Evolutionary conservation across 2,329 filamentous ascomycete genomes (phyloP).

Genomic region (Penicillium nordicum): DNA sequence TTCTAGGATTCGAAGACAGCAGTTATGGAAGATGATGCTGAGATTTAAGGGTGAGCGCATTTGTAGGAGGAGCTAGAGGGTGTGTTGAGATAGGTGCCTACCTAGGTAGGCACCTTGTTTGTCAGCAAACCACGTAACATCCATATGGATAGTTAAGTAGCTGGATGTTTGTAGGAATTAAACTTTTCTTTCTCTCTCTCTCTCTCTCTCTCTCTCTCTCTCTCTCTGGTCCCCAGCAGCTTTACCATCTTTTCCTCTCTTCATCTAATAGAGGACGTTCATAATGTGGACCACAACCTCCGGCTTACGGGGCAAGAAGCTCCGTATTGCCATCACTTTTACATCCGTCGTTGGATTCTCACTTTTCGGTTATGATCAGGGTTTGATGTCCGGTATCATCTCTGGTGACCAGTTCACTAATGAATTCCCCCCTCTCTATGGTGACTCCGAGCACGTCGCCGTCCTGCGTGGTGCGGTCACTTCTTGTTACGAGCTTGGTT

Average conservation of each 20-base stretch:
- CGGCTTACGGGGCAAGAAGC: slow-evolving; percentile 27
- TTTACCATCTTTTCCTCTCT: neutral
- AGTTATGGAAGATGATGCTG: no score
- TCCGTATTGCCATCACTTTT: slow-evolving; percentile 25
- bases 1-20: no score
- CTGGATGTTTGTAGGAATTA: no score
- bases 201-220: neutral
- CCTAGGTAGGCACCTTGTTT: no score
- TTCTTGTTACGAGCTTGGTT: slow-evolving; percentile 52
- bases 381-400: slow-evolving; percentile 34
- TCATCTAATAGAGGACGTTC: slow-evolving; percentile 1
- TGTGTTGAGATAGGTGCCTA: no score
- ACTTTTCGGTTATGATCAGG: slow-evolving; percentile 43
- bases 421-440: slow-evolving; percentile 22
- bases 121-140: no score
- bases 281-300: slow-evolving; percentile 32
- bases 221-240: neutral
- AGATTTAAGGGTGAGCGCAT: no score
- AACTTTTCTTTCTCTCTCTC: neutral
- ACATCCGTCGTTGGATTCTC: slow-evolving; percentile 51
- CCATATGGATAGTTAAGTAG: no score
- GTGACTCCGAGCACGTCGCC: slow-evolving; percentile 23
- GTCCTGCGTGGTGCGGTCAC: slow-evolving; percentile 52
- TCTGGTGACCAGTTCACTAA: slow-evolving; percentile 25
- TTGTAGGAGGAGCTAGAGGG: no score